phyloP scores from a whole-genome alignment of 1,139 yeast species.

The Blastobotrys buckinghamii region DNA sequence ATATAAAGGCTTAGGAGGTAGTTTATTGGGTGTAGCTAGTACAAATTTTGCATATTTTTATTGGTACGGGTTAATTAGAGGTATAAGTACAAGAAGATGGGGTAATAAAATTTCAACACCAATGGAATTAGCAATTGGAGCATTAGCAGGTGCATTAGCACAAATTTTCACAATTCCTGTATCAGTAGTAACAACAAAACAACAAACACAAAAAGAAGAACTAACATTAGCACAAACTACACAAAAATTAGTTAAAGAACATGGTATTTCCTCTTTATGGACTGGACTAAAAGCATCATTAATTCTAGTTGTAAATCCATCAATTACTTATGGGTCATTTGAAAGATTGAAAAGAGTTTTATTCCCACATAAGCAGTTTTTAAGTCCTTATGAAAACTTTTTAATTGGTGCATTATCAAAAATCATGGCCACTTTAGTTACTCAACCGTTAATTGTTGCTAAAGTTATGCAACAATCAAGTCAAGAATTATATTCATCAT shows the following conservation, averaged over 20 bases:
- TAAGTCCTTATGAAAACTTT: conserved; percentile 66
- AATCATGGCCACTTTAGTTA: conserved; percentile 69
- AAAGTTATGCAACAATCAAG: conserved; percentile 73
- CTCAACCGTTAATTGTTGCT: conserved; percentile 82
- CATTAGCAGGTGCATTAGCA: conserved; percentile 78
- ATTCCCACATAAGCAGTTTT: conserved; percentile 42
- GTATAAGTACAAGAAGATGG: conserved; percentile 44
- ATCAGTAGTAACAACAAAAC: conserved; percentile 76
- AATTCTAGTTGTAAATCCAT: conserved; percentile 75
- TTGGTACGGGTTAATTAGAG: conserved; percentile 76
- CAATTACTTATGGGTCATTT: conserved; percentile 80
- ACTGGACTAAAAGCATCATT: conserved; percentile 76
- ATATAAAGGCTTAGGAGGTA: conserved; percentile 68
- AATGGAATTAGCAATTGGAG: conserved; percentile 72
- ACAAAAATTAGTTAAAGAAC: conserved; percentile 53
- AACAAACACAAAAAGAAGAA: conserved; percentile 45
- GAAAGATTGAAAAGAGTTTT: conserved; percentile 59
- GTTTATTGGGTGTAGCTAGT: conserved; percentile 67
- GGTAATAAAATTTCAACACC: conserved; percentile 44
- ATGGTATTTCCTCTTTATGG: conserved; percentile 75
- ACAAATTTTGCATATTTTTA: conserved; percentile 80
- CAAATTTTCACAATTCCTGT: conserved; percentile 81
- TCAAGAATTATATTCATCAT: conserved; percentile 38
- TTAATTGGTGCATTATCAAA: conserved; percentile 73
- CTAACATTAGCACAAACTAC: conserved; percentile 44